Evolutionary conservation across 441 rosid species (phyloP), one percentile per base, ranked within the genome.

Genomic region (Metrosideros polymorpha): DNA sequence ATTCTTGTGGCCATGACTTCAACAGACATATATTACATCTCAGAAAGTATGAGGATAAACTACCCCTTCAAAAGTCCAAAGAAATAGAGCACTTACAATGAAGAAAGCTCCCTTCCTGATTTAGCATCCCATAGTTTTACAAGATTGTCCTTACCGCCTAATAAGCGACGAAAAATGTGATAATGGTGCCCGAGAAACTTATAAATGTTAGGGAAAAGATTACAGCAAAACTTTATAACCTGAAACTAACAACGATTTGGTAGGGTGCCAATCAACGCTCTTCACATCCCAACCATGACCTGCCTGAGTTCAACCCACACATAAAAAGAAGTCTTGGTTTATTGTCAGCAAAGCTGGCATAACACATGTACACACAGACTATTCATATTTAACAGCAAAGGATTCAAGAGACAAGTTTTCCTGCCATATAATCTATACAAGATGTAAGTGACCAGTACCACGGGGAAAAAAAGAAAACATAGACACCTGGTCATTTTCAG

Each of bases 271-370:
- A 89, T 96, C 98, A 88, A 98, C 98, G 90, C 98, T 90, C 93
- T 98, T 98, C 91, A 98, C 98, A 95, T 98, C 99, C 98, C 99
- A 96, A 90, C 99, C 99, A 92, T 98, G 99, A 95, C 99, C 99
- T 98, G 99, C 97, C 97, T 95, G 98, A 95, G 96, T 96, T 95
- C 92, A 97, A 96, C 92, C 83, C 92, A 89, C 83, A 87, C 86
- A 87, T 51, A 93, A 90, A 91, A 84, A 59, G 47, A 83, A 87
- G 86, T 90, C 94, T 90, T 89, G 89, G 92, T 93, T 95, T 88
- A 93, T 85, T 89, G 89, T 39, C 43, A 35, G 85, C 63, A 59
- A 50, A 82, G 57, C 17, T 25, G 24, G 45, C 47, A 83, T 32
- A 53, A 83, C 55, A 71, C n/a, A 22, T 71, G 22, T 39, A 22